Evolutionary conservation across 2,329 filamentous ascomycete species (phyloP), one percentile per base, ranked within the genome.

Genomic region (Ophiostoma fasciatum): DNA sequence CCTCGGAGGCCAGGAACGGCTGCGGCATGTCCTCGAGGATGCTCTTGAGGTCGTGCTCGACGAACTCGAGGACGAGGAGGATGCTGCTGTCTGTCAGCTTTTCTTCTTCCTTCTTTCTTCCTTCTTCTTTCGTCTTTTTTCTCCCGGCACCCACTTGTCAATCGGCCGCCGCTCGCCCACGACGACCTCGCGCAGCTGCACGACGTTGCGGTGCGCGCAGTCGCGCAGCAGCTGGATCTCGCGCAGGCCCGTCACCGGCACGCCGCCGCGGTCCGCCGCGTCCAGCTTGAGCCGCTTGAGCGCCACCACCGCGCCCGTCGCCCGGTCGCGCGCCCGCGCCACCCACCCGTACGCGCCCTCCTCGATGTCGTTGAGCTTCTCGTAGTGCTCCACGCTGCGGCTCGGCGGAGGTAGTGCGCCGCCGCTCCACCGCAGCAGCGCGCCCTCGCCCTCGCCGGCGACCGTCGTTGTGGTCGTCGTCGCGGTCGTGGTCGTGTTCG

Each of bases 261-360:
- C 76, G 7, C 85, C 85, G 18, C 58, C 60, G 23, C 67, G 62
- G 54, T 93, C 85, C 42, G 71, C 70, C 31, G 71, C 62, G 51
- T 94, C 83, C 57, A 93, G 74, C 65, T 98, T 98, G 38, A 96
- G 67, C 52, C 85, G 79, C 65, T 98, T 98, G 45, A 98, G 63
- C 12, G 90, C 90, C 15, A 96, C 87, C 7, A 98, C 69, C 39
- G 78, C 71, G 23, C 82, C 81, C 0, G 82, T 88, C 4, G 64
- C 61, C 22, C 69, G 64, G 48, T 92, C 79, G 42, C 68, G 77
- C 11, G 85, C 90, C 39, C 90, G 71, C 37, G 87, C 87, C 5
- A 98, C 90, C 71, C 78, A 88, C 31, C 90, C 90, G 57, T 98
- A 98, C 8, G 85, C 85, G 25, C 90, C 90, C 61, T 98, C 90